These are phyloP conservation scores for Colletotrichum theobromicola DNA, from an alignment of 2,329 filamentous ascomycete genomes.

Conservation along the genomic window DNA sequence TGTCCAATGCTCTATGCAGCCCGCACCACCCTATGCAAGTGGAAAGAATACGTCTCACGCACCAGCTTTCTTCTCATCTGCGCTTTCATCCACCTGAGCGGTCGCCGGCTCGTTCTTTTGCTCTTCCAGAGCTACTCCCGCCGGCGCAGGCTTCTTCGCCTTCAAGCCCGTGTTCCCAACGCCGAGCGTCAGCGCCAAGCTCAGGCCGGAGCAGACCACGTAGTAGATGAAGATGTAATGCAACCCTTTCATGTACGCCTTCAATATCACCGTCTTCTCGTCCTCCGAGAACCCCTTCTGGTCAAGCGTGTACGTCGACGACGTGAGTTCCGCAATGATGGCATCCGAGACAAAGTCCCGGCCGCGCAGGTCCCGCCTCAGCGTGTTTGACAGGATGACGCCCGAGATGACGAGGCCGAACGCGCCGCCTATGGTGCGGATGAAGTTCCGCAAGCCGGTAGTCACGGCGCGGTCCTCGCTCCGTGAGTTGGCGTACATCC, in stretches of 20 bases:
- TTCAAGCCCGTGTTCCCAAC: slow-evolving; percentile 28
- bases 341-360: slow-evolving; percentile 5
- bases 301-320: slow-evolving; percentile 26
- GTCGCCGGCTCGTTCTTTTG: not conserved
- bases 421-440: slow-evolving; percentile 40
- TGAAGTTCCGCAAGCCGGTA: slow-evolving; percentile 42
- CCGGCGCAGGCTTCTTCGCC: slow-evolving; percentile 6
- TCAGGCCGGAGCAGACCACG: slow-evolving; percentile 21
- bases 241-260: slow-evolving; percentile 33
- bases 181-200: slow-evolving; percentile 21
- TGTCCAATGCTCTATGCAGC: not conserved
- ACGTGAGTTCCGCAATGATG: slow-evolving; percentile 28
- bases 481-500: slow-evolving; percentile 39
- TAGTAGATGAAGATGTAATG: slow-evolving; percentile 32
- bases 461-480: slow-evolving; percentile 41
- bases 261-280: slow-evolving; percentile 24
- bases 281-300: slow-evolving; percentile 21
- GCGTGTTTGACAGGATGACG: slow-evolving; percentile 34
- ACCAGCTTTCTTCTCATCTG: not conserved
- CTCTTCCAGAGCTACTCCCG: not conserved
- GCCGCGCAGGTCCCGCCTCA: slow-evolving; percentile 21
- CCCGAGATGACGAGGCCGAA: slow-evolving; percentile 35
- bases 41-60: not conserved
- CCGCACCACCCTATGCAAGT: not conserved
- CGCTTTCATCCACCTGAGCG: accelerated